Base-by-base conservation (phyloP, 129 eudicot species). In the Ambrosia artemisiifolia region DNA sequence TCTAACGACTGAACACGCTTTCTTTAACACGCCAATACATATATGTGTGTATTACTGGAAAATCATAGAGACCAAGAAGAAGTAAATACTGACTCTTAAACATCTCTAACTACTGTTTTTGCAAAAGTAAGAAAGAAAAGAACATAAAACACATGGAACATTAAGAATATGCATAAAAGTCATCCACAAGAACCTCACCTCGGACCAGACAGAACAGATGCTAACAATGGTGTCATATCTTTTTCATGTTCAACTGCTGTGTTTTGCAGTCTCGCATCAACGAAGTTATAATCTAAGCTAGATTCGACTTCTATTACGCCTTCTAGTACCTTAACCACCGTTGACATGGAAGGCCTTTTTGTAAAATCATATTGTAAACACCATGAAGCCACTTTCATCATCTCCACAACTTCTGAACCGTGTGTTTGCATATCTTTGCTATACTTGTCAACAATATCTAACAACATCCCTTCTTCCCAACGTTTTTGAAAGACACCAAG, bases 321-420 rank as follows among this genome's bases (percentile, higher is more conserved):
- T 33, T 74, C 76, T 43, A 80, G 42, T 16, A 69, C 76, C 51
- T 47, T 66, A 51, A 68, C 43, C 16, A 36, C 43, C 6, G 8
- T 5, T 36, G 43, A 36, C 43, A 36, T 36, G 6, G 43, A 36
- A 36, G 43, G 84, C 49, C 76, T 80, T 74, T 9, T 66, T 0
- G 67, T 51, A 17, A 19, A 42, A 62, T 80, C 80, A 42, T 46
- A 28, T 14, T 74, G 76, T 20, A 80, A 51, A 48, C 84, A 80
- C 80, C 84, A 74, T 49, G 80, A 78, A 32, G 67, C 84, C 33
- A 74, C 42, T 53, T 61, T 80, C 62, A 74, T 80, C 80, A 74
- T 68, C 28, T 63, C 73, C 63, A 18, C 36, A 49, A 48, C 66
- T 42, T 62, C 73, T 18, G 61, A n/a, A 42, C 43, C 12, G 5